Evolutionary conservation across 2,329 filamentous ascomycete species (phyloP).

Genomic region (Talaromyces amestolkiae): DNA sequence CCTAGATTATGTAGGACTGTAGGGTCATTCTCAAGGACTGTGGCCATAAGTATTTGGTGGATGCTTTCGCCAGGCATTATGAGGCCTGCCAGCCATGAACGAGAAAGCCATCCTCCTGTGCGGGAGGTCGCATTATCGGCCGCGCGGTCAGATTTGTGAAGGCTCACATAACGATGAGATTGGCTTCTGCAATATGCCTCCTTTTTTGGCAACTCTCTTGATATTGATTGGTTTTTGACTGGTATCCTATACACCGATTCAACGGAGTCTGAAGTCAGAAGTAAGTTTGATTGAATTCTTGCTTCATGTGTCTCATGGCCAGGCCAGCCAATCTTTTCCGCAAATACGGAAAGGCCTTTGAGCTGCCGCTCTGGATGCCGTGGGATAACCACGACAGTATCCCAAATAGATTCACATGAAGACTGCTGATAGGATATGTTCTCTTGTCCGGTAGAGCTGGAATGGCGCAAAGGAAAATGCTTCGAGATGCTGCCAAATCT

Average conservation of each 20-base stretch:
- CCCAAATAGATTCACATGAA: conserved; percentile 31
- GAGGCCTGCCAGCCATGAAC: conserved; percentile 55
- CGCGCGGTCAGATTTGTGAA: conserved; percentile 22
- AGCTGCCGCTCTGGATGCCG: conserved; percentile 44
- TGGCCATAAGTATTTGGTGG: conserved; percentile 55
- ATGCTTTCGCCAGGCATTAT: conserved; percentile 55
- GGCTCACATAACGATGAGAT: conserved; percentile 30
- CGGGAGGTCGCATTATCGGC: conserved; percentile 15
- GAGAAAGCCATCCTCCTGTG: conserved; percentile 55
- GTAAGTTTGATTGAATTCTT: conserved; percentile 38
- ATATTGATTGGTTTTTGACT: not conserved
- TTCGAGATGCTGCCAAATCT: conserved; percentile 29
- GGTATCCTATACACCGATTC: not conserved
- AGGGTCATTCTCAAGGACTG: conserved; percentile 55
- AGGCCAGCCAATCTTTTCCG: conserved; percentile 52
- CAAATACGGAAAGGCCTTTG: conserved; percentile 52
- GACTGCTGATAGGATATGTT: not conserved
- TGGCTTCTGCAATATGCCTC: conserved; percentile 33
- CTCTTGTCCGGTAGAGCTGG: not conserved
- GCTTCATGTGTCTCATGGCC: conserved; percentile 38
- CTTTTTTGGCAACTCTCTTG: conserved; percentile 22
- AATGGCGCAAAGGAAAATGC: conserved; percentile 9
- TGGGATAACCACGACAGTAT: conserved; percentile 36
- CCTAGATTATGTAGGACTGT: conserved; percentile 50
- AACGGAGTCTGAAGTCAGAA: conserved; percentile 4